phyloP scores from a whole-genome alignment of 345 rosid species.

The Lepidium aucheri region DNA sequence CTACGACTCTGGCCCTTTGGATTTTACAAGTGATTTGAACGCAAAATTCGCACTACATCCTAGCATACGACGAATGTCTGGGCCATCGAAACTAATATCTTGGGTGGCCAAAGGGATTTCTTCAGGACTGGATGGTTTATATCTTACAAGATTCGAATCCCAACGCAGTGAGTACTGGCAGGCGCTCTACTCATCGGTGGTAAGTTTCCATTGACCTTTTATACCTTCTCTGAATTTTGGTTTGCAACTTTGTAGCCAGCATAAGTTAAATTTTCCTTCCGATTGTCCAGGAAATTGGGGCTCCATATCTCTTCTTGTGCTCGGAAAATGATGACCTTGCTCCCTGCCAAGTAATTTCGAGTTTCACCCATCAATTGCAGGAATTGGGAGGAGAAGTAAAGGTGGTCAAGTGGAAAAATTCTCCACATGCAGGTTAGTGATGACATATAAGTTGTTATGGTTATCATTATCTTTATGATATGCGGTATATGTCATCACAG shows the following conservation, averaged over 20 bases:
- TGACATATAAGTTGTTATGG: neutral
- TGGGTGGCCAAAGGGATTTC: conserved; percentile 75
- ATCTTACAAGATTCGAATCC: conserved; percentile 73
- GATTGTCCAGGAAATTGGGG: conserved; percentile 50
- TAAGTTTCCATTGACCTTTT: conserved; percentile 33
- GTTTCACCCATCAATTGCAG: conserved; percentile 48
- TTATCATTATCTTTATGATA: neutral
- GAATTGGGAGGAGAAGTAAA: conserved; percentile 75
- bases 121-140: conserved; percentile 72
- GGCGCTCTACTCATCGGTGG: conserved; percentile 65
- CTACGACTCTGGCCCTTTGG: conserved; percentile 83
- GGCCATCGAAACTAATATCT: conserved; percentile 57
- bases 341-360: conserved; percentile 43
- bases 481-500: neutral
- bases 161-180: conserved; percentile 93
- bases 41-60: conserved; percentile 61
- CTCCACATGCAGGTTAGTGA: conserved; percentile 71
- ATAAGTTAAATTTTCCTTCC: neutral
- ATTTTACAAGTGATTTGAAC: conserved; percentile 77
- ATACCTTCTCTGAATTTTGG: neutral
- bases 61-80: conserved; percentile 59
- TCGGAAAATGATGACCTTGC: conserved; percentile 75
- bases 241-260: neutral
- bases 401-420: conserved; percentile 65
- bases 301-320: conserved; percentile 82